phyloP scores from a whole-genome alignment of 2,329 filamentous ascomycete species.

The Ceratocystis albifundus region DNA sequence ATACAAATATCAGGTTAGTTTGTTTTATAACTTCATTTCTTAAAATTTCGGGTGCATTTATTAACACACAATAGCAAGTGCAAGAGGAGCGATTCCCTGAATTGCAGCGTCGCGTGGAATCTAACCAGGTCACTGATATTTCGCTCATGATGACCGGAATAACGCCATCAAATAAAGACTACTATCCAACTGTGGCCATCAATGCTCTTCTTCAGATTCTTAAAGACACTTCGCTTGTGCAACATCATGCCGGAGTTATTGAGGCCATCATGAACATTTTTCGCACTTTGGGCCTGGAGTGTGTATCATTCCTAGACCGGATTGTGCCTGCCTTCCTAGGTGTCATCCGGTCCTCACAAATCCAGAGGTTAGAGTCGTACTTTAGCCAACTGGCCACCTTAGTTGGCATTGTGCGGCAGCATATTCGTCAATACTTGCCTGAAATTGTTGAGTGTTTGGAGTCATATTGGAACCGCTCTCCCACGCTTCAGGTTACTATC shows the following conservation, averaged over 20 bases:
- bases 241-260: constrained; percentile 87
- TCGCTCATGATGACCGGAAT: constrained; percentile 96
- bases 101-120: constrained; percentile 54
- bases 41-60: constrained; percentile 25
- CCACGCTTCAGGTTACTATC: constrained; percentile 79
- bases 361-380: constrained; percentile 77
- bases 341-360: constrained; percentile 72
- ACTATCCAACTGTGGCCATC: constrained; percentile 96
- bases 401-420: constrained; percentile 89
- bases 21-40: neutral
- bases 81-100: constrained; percentile 73
- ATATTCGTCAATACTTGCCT: constrained; percentile 82
- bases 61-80: constrained; percentile 46
- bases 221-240: constrained; percentile 76
- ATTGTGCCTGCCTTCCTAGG: constrained; percentile 89
- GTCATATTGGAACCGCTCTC: constrained; percentile 77
- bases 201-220: constrained; percentile 87
- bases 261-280: constrained; percentile 99
- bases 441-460: constrained; percentile 77
- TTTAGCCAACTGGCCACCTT: constrained; percentile 93
- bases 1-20: constrained; percentile 64
- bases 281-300: constrained; percentile 88
- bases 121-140: constrained; percentile 70
- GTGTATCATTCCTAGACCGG: constrained; percentile 83
- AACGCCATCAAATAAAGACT: constrained; percentile 93